Conservation (phyloP, 768 basidiomycete species). For the Coprinellus micaceus region DNA sequence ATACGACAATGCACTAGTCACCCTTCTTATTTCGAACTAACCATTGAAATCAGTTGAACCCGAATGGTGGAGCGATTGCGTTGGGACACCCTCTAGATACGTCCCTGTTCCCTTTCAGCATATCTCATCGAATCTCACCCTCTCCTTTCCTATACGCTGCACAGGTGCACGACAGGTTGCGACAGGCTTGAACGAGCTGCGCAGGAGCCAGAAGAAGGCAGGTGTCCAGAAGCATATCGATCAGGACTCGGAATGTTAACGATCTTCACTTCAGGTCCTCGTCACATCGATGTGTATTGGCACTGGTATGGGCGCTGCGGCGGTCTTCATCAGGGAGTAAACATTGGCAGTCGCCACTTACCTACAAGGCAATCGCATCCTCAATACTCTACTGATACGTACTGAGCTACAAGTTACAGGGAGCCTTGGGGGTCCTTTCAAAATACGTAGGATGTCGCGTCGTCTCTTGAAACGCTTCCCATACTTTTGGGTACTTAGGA, state of each 20-base stretch:
- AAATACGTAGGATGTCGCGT: no score
- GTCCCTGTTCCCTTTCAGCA: constrained; percentile 25
- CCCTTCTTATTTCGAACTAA: neutral
- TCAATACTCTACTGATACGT: no score
- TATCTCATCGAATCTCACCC: neutral
- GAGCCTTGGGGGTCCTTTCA: no score
- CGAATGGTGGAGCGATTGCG: constrained; percentile 89
- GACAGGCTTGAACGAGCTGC: constrained; percentile 74
- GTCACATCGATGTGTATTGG: constrained; percentile 91
- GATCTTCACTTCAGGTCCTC: constrained; percentile 47
- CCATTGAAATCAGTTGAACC: constrained; percentile 56
- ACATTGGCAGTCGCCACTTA: no score
- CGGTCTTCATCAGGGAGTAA: constrained; percentile 60
- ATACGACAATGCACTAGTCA: neutral
- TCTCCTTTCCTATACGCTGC: constrained; percentile 46
- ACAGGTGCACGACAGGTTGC: constrained; percentile 85
- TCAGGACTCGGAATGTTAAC: neutral
- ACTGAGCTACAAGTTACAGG: no score
- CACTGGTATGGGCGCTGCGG: constrained; percentile 90
- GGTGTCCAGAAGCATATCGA: constrained; percentile 6
- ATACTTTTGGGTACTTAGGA: no score
- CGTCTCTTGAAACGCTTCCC: no score
- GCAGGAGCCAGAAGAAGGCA: constrained; percentile 67
- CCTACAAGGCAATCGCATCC: no score
- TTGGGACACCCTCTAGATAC: constrained; percentile 80